Base-by-base conservation (phyloP, 2,329 filamentous ascomycete species). In the Bertia moriformis region DNA sequence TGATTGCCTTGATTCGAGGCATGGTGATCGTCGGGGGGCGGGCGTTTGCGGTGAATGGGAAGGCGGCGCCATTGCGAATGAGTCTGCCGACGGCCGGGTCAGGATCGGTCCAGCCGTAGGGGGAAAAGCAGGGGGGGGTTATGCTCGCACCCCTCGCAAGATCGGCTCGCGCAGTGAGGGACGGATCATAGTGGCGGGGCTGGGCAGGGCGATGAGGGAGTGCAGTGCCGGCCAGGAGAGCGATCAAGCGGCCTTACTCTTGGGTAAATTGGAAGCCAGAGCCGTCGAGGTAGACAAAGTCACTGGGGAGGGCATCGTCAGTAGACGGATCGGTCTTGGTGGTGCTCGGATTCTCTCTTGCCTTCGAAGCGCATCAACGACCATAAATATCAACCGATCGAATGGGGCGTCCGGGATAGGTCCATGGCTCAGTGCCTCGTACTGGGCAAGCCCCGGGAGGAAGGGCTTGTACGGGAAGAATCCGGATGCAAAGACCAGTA, bases 391-490 rank as follows among this genome's bases (percentile, higher is more conserved):
- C 39, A 96, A 66, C 51, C 81, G 87, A 58, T 96, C 78, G 57
- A 98, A 98, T 0, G 82, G 77, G 22, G 83, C 71, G 38, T 67
- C 59, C 3, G 82, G 77, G 4, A 68, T 68, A 37, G 60, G 51
- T 15, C 65, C 75, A 61, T 71, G 67, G 37, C 66, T 60, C 19
- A 71, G 54, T 38, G 69, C 51, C 44, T 74, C 69, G 57, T 78
- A 83, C 45, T 71, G 64, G 7, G 91, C 88, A 37, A 94, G 64
- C 3, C 91, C 91, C 10, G 88, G 78, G 37, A 98, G 69, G 47
- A 94, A 82, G 2, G 91, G 87, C 54, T 98, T 98, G 61, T 96
- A 95, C 4, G 91, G 91, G 53, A 98, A 98, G 69, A 98, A 98
- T 13, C 91, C 89, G 20, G 77, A 74, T 18, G 84, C 88, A 57